Conservation (phyloP, 805 yeast genomes). For the Candida tibetensis region DNA sequence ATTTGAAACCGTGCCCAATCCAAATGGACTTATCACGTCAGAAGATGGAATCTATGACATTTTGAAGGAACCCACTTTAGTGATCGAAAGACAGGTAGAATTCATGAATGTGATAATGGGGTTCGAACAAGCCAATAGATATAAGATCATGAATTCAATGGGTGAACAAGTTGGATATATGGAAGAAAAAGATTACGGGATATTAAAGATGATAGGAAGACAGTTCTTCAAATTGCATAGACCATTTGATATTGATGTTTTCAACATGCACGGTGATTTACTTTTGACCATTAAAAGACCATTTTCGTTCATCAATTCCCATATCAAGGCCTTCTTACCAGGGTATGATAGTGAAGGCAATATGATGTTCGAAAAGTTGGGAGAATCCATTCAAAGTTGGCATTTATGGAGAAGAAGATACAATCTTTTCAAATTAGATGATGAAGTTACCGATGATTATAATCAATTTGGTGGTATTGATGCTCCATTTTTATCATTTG, state of each 20-base stretch:
- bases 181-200: constrained; percentile 76
- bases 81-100: constrained; percentile 85
- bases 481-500: constrained; percentile 82
- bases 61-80: constrained; percentile 75
- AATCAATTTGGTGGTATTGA: constrained; percentile 86
- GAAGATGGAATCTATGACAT: constrained; percentile 61
- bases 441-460: constrained; percentile 40
- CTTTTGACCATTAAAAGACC: constrained; percentile 72
- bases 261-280: constrained; percentile 59
- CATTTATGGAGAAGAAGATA: constrained; percentile 91
- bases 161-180: constrained; percentile 79
- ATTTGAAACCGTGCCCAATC: constrained; percentile 38
- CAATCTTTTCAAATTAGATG: constrained; percentile 62
- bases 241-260: constrained; percentile 75
- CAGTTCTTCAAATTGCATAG: constrained; percentile 84
- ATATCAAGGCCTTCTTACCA: constrained; percentile 71
- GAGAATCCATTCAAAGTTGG: constrained; percentile 92
- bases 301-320: constrained; percentile 86
- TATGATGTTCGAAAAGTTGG: constrained; percentile 51
- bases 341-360: constrained; percentile 37
- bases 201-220: constrained; percentile 67
- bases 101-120: constrained; percentile 84
- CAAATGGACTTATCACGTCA: constrained; percentile 50
- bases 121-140: constrained; percentile 86
- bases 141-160: constrained; percentile 64